A percentile compares a stretch with the other conserved stretches of the same genome.
phyloP scores from a whole-genome alignment of 495 filamentous ascomycete genomes.

The Achaetomiella virescens region DNA sequence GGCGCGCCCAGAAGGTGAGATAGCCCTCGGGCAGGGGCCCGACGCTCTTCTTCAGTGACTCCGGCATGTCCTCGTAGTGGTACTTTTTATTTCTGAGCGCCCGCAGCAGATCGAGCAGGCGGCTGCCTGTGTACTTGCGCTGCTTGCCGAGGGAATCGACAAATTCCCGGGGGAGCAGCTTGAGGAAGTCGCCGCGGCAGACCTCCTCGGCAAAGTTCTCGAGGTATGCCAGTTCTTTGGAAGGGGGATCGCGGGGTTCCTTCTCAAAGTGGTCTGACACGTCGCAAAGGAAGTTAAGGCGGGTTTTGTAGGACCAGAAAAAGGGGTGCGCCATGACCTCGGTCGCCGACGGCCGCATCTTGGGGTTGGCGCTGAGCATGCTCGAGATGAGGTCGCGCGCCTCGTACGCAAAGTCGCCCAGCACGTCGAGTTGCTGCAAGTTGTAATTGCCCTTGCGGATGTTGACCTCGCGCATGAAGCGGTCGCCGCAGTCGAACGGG shows the following conservation, averaged over 20 bases:
- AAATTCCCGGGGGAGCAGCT: slow-evolving; percentile 67
- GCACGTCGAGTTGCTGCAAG: slow-evolving; percentile 59
- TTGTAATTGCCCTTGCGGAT: slow-evolving; percentile 82
- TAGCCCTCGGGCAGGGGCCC: slow-evolving; percentile 80
- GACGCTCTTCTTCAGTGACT: slow-evolving; percentile 69
- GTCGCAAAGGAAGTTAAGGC: slow-evolving; percentile 84
- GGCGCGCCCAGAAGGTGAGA: slow-evolving; percentile 72
- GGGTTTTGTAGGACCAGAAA: slow-evolving; percentile 87
- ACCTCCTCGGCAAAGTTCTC: slow-evolving; percentile 34
- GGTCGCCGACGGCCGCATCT: slow-evolving; percentile 60
- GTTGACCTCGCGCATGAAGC: slow-evolving; percentile 93
- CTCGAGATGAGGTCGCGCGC: slow-evolving; percentile 75
- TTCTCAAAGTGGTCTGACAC: slow-evolving; percentile 93
- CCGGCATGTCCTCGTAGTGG: slow-evolving; percentile 87
- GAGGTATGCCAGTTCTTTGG: slow-evolving; percentile 57
- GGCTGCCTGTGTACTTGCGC: slow-evolving; percentile 81
- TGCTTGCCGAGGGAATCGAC: slow-evolving; percentile 87
- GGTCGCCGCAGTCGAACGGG: slow-evolving; percentile 87
- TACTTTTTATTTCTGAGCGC: slow-evolving; percentile 93
- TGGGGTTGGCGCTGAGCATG: slow-evolving; percentile 75
- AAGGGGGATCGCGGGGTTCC: slow-evolving; percentile 75
- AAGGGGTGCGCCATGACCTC: slow-evolving; percentile 87
- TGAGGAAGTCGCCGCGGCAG: slow-evolving; percentile 63
- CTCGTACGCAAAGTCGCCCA: slow-evolving; percentile 79
- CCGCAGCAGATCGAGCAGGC: slow-evolving; percentile 78